Evolutionary conservation across 495 filamentous ascomycete species (phyloP).

Genomic region (Paragyromitra xinjiangensis): DNA sequence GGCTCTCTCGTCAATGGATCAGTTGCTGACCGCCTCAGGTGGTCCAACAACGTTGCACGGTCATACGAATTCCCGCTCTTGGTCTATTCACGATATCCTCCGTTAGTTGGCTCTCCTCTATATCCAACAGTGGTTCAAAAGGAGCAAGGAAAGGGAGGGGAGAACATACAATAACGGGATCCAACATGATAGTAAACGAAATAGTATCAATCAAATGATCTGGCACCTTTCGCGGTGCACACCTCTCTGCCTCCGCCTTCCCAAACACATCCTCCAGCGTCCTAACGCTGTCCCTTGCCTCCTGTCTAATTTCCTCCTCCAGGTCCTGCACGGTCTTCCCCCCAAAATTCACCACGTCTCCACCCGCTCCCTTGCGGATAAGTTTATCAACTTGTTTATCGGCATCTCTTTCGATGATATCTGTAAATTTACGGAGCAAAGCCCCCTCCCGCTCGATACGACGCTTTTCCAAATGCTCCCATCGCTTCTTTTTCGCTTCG

Average conservation of each 20-base stretch:
- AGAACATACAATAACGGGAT: slow-evolving; percentile 76
- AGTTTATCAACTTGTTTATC: slow-evolving; percentile 40
- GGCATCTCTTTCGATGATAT: slow-evolving; percentile 57
- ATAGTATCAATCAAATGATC: slow-evolving; percentile 91
- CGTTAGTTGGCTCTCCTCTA: slow-evolving; percentile 46
- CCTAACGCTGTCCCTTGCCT: slow-evolving; percentile 61
- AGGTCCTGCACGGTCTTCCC: slow-evolving; percentile 60
- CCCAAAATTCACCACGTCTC: slow-evolving; percentile 5
- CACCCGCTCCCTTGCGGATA: slow-evolving; percentile 9
- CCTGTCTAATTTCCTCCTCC: slow-evolving; percentile 64
- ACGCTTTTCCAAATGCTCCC: slow-evolving; percentile 67
- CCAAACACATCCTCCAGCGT: slow-evolving; percentile 71
- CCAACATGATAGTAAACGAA: slow-evolving; percentile 89
- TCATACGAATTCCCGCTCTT: slow-evolving; percentile 91
- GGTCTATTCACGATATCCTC: slow-evolving; percentile 61
- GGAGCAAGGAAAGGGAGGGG: neutral
- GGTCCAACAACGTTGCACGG: slow-evolving; percentile 83
- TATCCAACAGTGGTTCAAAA: neutral
- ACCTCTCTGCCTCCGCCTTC: slow-evolving; percentile 65
- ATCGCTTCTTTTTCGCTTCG: slow-evolving; percentile 78
- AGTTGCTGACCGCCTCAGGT: slow-evolving; percentile 74
- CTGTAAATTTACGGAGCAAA: slow-evolving; percentile 62
- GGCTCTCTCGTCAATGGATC: slow-evolving; percentile 87
- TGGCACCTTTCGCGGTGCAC: slow-evolving; percentile 72
- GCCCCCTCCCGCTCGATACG: slow-evolving; percentile 60